A percentile compares a stretch with the other conserved stretches of the same genome.
Conservation (phyloP, 305 asterid species). For the Rubia tinctorum region DNA sequence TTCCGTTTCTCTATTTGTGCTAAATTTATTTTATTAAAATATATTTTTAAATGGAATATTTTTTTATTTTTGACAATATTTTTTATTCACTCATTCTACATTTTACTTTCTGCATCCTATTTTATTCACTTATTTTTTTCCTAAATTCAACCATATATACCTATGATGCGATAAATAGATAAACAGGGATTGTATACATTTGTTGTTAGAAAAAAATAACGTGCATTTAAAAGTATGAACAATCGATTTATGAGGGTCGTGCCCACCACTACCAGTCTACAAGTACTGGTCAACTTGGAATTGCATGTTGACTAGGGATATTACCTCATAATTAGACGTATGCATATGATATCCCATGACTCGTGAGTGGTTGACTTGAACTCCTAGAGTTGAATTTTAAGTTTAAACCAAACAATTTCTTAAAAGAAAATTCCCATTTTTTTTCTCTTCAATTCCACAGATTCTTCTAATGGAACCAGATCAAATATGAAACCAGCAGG, state of each 20-base stretch:
- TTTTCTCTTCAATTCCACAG: neutral
- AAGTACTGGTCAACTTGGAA: neutral
- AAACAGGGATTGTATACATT: no score
- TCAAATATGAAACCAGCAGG: neutral
- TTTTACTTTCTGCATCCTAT: no score
- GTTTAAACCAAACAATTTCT: neutral
- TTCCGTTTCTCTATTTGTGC: no score
- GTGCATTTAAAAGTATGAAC: no score
- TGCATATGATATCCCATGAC: neutral
- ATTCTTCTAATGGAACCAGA: neutral
- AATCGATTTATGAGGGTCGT: neutral
- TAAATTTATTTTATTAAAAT: no score
- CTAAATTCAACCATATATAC: no score
- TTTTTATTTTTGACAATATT: no score
- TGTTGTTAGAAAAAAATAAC: no score
- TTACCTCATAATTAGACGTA: neutral
- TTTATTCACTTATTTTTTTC: no score
- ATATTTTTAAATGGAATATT: no score
- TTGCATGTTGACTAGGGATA: neutral
- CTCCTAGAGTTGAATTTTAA: neutral
- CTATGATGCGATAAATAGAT: no score
- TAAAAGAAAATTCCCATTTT: neutral
- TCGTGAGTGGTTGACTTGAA: neutral
- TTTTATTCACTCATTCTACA: no score
- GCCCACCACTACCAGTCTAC: neutral